Conservation (phyloP, 2,329 filamentous ascomycete genomes). For the Talaromyces albobiverticillius region DNA sequence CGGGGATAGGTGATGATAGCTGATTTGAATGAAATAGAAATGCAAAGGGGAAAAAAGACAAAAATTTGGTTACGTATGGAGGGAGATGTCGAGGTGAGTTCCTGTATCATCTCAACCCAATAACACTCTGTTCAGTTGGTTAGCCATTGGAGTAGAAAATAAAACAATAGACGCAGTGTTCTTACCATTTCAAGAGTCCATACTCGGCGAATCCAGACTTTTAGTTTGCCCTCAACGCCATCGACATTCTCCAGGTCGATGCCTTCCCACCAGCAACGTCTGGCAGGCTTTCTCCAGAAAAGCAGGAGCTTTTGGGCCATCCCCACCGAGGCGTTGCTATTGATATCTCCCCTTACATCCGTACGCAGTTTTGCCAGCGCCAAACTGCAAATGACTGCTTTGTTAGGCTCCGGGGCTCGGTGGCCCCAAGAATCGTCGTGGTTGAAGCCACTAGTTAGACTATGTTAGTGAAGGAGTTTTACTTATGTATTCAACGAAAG, state of each 20-base stretch:
- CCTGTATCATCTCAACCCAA: slow-evolving; percentile 63
- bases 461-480: slow-evolving; percentile 1
- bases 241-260: slow-evolving; percentile 87
- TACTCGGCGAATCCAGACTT: slow-evolving; percentile 96
- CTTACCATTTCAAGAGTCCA: slow-evolving; percentile 95
- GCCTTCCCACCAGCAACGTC: slow-evolving; percentile 98
- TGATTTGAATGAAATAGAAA: slow-evolving; percentile 16
- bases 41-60: not conserved
- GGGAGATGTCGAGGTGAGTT: not conserved
- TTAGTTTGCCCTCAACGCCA: slow-evolving; percentile 85
- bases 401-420: slow-evolving; percentile 94
- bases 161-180: slow-evolving; percentile 7
- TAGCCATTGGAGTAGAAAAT: not conserved
- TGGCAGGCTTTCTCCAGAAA: slow-evolving; percentile 96
- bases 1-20: not conserved
- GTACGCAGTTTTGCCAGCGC: slow-evolving; percentile 89
- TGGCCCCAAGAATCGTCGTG: slow-evolving; percentile 95
- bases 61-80: not conserved
- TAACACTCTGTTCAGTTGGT: slow-evolving; percentile 62
- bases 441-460: slow-evolving; percentile 74
- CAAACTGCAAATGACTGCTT: slow-evolving; percentile 96
- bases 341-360: slow-evolving; percentile 76
- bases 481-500: not conserved
- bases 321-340: slow-evolving; percentile 74
- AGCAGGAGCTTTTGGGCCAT: slow-evolving; percentile 98